Percentiles rank a stretch among this genome's conserved stretches.
phyloP scores from a whole-genome alignment of 2,329 filamentous ascomycete genomes.

The Paecilomyces sp. region DNA sequence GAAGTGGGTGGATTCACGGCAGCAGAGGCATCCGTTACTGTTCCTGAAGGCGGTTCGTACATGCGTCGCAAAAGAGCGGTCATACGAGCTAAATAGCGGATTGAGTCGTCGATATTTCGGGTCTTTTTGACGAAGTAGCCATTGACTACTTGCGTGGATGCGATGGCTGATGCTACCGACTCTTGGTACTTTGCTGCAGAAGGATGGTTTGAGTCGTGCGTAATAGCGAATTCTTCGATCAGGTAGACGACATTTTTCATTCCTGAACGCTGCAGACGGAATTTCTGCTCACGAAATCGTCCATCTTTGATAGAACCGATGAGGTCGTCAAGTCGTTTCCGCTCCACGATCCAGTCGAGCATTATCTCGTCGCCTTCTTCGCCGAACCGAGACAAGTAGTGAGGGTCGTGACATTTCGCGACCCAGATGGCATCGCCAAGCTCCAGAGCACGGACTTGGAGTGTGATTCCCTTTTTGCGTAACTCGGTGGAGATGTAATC shows the following conservation, averaged over 20 bases:
- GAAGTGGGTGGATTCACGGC: constrained; percentile 24
- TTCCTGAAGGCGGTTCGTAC: constrained; percentile 37
- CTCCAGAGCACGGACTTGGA: constrained; percentile 61
- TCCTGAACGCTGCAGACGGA: constrained; percentile 64
- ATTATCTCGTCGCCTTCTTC: constrained; percentile 58
- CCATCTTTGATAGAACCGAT: constrained; percentile 76
- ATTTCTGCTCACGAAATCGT: constrained; percentile 78
- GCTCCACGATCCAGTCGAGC: constrained; percentile 73
- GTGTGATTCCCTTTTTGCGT: constrained; percentile 55
- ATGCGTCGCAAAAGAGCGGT: constrained; percentile 59
- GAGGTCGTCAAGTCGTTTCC: constrained; percentile 73
- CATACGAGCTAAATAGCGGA: constrained; percentile 66
- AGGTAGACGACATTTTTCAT: constrained; percentile 73
- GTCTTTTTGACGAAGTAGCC: constrained; percentile 75
- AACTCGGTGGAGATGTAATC: constrained; percentile 72
- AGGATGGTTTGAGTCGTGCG: constrained; percentile 41
- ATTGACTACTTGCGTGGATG: constrained; percentile 69
- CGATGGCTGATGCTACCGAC: constrained; percentile 64
- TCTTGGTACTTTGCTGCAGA: constrained; percentile 52
- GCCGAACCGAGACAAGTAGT: constrained; percentile 49
- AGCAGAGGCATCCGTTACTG: constrained; percentile 1
- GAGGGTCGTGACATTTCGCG: constrained; percentile 60
- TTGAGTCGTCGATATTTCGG: constrained; percentile 67
- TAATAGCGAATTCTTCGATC: constrained; percentile 64
- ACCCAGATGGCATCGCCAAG: constrained; percentile 75